Conservation (phyloP, 2,329 filamentous ascomycete genomes). For the Diaporthe sp. region DNA sequence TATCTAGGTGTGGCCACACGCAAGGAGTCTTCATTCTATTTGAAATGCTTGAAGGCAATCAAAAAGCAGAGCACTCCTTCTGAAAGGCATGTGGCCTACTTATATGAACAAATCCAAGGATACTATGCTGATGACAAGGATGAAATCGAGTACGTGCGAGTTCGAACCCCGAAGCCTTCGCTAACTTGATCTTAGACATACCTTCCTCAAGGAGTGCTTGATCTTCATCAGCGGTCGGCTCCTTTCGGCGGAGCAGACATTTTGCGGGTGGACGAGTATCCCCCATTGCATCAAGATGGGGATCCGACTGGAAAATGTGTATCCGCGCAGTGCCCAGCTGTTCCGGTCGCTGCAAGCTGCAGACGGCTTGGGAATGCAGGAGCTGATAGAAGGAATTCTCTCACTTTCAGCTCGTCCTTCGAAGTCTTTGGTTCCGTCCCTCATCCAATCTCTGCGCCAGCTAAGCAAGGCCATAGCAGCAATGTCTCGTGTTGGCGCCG, state of each 20-base stretch:
- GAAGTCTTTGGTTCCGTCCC: background rate
- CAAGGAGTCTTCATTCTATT: background rate
- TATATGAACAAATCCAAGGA: background rate
- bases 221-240: background rate
- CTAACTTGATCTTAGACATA: background rate
- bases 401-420: background rate
- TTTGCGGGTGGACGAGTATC: background rate
- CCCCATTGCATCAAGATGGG: background rate
- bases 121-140: background rate
- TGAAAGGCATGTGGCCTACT: background rate
- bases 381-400: background rate
- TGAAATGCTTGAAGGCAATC: background rate
- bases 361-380: background rate
- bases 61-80: background rate
- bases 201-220: background rate
- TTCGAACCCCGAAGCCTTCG: background rate
- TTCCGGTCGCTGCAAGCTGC: background rate
- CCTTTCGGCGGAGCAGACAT: background rate
- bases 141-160: background rate
- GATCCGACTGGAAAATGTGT: background rate
- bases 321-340: background rate
- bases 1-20: background rate
- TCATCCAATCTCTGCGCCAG: background rate
- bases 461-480: background rate
- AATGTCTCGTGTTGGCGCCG: background rate